These are phyloP conservation scores for Cyberlindnera euphorbiae DNA, from an alignment of 805 yeast genomes.

Conservation along the genomic window DNA sequence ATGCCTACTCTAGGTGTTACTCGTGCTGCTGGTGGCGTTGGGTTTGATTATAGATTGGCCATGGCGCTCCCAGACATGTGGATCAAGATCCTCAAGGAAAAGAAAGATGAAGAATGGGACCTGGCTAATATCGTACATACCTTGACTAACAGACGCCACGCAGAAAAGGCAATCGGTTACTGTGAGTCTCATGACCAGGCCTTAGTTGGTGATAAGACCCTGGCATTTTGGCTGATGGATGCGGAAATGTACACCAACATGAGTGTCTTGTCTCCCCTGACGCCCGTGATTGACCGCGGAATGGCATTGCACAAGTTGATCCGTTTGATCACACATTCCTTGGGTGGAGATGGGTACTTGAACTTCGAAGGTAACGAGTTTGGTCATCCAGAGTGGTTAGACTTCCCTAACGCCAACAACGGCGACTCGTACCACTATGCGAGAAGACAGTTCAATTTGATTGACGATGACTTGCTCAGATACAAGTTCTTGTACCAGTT, in stretches of 20 bases:
- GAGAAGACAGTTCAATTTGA: conserved; percentile 87
- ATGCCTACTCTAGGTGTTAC: conserved; percentile 92
- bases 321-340: conserved; percentile 75
- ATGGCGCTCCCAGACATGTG: conserved; percentile 99
- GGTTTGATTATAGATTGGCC: conserved; percentile 88
- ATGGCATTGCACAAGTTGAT: conserved; percentile 88
- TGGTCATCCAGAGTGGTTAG: conserved; percentile 99
- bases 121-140: conserved; percentile 75
- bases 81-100: conserved; percentile 88
- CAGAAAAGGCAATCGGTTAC: conserved; percentile 85
- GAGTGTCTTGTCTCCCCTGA: conserved; percentile 69
- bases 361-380: conserved; percentile 97
- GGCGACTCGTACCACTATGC: conserved; percentile 88
- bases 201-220: conserved; percentile 91
- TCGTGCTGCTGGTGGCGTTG: conserved; percentile 75
- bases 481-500: conserved; percentile 76
- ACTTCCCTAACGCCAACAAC: conserved; percentile 91
- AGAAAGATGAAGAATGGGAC: conserved; percentile 87
- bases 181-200: conserved; percentile 98
- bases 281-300: conserved; percentile 84
- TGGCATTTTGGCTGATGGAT: conserved; percentile 98
- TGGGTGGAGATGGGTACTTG: conserved; percentile 97
- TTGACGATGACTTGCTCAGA: conserved; percentile 73
- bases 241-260: conserved; percentile 96
- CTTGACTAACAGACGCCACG: conserved; percentile 81